phyloP scores from a whole-genome alignment of 768 basidiomycete genomes.

The Pleurotus djamor region DNA sequence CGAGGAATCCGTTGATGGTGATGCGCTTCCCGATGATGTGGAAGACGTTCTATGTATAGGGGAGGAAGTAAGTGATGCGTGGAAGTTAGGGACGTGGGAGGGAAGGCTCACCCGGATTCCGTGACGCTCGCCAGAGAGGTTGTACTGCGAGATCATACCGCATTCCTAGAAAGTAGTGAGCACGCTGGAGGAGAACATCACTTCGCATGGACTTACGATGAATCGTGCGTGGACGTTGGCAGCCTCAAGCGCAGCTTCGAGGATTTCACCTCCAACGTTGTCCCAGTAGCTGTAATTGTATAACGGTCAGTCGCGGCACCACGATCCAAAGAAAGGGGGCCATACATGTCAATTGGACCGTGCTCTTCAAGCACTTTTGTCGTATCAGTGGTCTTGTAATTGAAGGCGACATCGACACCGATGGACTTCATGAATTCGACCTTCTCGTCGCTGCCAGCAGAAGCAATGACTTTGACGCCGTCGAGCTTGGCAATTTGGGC shows the following conservation, averaged over 20 bases:
- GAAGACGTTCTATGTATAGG: slow-evolving; percentile 28
- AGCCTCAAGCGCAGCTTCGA: slow-evolving; percentile 29
- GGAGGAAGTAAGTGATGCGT: neutral
- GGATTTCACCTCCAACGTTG: slow-evolving; percentile 47
- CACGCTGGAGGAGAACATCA: neutral
- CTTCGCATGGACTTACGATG: slow-evolving; percentile 23
- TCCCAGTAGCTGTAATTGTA: slow-evolving; percentile 21
- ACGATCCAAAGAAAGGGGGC: neutral
- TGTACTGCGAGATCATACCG: slow-evolving; percentile 9
- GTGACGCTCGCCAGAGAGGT: slow-evolving; percentile 3
- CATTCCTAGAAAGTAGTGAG: neutral
- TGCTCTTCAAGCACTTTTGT: slow-evolving; percentile 43
- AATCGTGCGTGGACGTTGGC: slow-evolving; percentile 38
- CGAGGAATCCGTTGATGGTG: slow-evolving; percentile 41
- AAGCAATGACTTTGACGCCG: slow-evolving; percentile 55
- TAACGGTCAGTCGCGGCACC: neutral
- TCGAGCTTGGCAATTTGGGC: slow-evolving; percentile 35
- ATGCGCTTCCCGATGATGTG: slow-evolving; percentile 37
- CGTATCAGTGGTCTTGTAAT: slow-evolving; percentile 55
- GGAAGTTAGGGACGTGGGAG: neutral
- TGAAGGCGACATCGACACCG: slow-evolving; percentile 60
- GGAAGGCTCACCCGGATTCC: slow-evolving; percentile 2
- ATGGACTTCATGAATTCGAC: slow-evolving; percentile 48
- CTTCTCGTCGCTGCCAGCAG: slow-evolving; percentile 62
- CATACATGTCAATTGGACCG: slow-evolving; percentile 52